A percentile compares a stretch with the other conserved stretches of the same genome.
Conservation (phyloP, 306 rosid species). For the Carpinus fangiana region DNA sequence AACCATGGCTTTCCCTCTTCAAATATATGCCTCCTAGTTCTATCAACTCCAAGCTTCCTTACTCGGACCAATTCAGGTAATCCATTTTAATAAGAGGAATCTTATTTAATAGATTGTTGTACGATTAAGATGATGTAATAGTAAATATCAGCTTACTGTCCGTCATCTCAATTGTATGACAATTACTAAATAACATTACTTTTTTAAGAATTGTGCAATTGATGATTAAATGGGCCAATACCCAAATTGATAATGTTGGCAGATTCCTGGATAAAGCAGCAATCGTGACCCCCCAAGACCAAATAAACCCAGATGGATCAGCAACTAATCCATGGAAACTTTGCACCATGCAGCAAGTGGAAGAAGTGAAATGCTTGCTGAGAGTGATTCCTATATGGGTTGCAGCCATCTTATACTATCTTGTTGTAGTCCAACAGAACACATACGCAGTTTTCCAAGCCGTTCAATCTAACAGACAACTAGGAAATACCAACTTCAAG, state of each 20-base stretch:
- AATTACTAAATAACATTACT: too few species aligned
- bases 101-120: too few species aligned
- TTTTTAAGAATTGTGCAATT: conserved; percentile 4
- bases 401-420: conserved; percentile 40
- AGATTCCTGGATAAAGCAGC: conserved; percentile 86
- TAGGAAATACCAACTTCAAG: conserved; percentile 49
- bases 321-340: conserved; percentile 77
- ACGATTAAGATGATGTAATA: too few species aligned
- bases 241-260: conserved; percentile 10
- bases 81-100: neutral
- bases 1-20: conserved; percentile 58
- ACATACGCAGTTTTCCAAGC: conserved; percentile 80
- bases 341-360: conserved; percentile 83
- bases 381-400: conserved; percentile 78
- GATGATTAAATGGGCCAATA: neutral
- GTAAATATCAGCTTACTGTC: too few species aligned
- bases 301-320: conserved; percentile 65
- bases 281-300: conserved; percentile 45
- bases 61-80: conserved; percentile 83
- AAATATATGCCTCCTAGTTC: conserved; percentile 49
- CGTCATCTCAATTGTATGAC: too few species aligned
- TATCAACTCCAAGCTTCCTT: conserved; percentile 60
- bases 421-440: conserved; percentile 51
- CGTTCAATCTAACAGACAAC: conserved; percentile 60
- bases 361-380: conserved; percentile 68